A percentile compares a stretch with the other conserved stretches of the same genome.
Evolutionary conservation across 768 basidiomycete genomes (phyloP).

Genomic region (Harrya chromipes): DNA sequence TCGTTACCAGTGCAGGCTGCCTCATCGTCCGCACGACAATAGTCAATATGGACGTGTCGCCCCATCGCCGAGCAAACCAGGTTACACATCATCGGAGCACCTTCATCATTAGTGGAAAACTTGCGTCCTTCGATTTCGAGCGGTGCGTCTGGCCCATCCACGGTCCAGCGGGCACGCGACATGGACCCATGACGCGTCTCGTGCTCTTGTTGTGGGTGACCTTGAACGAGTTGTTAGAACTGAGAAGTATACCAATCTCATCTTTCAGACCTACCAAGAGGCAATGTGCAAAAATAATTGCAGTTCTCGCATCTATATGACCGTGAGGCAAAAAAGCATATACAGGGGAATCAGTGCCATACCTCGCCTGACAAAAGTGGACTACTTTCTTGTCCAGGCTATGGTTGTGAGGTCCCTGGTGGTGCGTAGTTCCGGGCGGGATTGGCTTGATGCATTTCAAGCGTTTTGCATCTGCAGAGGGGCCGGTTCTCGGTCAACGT

Average conservation of each 20-base stretch:
- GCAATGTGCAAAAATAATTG: constrained; percentile 56
- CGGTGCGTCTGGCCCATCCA: constrained; percentile 47
- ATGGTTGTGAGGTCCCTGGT: constrained; percentile 49
- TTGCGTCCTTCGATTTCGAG: constrained; percentile 55
- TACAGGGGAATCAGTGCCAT: constrained; percentile 1
- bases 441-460: constrained; percentile 48
- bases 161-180: constrained; percentile 54
- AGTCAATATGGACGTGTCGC: constrained; percentile 55
- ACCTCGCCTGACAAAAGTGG: constrained; percentile 55
- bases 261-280: constrained; percentile 40
- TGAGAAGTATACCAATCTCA: rapidly evolving
- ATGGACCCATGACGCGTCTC: constrained; percentile 65
- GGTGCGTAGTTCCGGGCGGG: constrained; percentile 40
- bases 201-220: constrained; percentile 57
- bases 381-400: constrained; percentile 41
- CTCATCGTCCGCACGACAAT: constrained; percentile 43
- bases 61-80: constrained; percentile 54
- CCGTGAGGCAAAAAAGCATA: not conserved
- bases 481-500: not conserved
- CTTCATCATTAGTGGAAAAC: constrained; percentile 52
- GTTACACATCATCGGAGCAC: constrained; percentile 64
- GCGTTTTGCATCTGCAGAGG: constrained; percentile 47
- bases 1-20: constrained; percentile 37
- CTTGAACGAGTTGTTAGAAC: constrained; percentile 27
- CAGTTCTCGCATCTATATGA: constrained; percentile 48